These are phyloP conservation scores for Sporothrix sp. DNA, from an alignment of 2,329 filamentous ascomycete species.

Conservation along the genomic window DNA sequence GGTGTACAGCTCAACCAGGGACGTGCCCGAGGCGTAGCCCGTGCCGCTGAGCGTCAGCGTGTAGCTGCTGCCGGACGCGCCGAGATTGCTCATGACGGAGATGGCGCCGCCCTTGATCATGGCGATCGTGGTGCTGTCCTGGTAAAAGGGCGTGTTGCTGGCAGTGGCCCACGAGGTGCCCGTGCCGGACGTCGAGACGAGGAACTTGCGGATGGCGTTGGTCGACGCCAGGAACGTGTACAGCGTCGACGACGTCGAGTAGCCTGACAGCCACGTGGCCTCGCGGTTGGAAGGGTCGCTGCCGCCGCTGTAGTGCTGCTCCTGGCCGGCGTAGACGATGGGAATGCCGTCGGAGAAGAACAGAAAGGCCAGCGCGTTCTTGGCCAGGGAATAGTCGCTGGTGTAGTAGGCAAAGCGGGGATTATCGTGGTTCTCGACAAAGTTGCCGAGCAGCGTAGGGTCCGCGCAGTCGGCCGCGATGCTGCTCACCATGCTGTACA, in stretches of 20 bases:
- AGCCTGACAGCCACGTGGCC: slow-evolving; percentile 46
- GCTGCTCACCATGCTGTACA: slow-evolving; percentile 31
- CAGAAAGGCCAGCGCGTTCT: slow-evolving; percentile 48
- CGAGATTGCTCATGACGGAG: slow-evolving; percentile 24
- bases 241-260: slow-evolving; percentile 35
- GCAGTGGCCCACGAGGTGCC: slow-evolving; percentile 19
- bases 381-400: slow-evolving; percentile 43
- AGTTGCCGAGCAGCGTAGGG: slow-evolving; percentile 37
- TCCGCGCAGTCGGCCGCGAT: slow-evolving; percentile 32
- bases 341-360: slow-evolving; percentile 39
- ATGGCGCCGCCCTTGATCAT: slow-evolving; percentile 23
- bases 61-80: slow-evolving; percentile 20
- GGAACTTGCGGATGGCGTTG: slow-evolving; percentile 23
- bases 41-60: slow-evolving; percentile 16
- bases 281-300: slow-evolving; percentile 45
- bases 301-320: slow-evolving; percentile 47
- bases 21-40: slow-evolving; percentile 19
- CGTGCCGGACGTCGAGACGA: slow-evolving; percentile 18
- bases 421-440: slow-evolving; percentile 52
- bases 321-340: slow-evolving; percentile 56
- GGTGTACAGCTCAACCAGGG: slow-evolving; percentile 21
- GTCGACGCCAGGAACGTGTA: slow-evolving; percentile 37
- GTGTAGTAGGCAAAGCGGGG: slow-evolving; percentile 43
- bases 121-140: slow-evolving; percentile 22
- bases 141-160: slow-evolving; percentile 16